These are phyloP conservation scores for Acacia melanoxylon DNA, from an alignment of 306 rosid genomes.

Conservation along the genomic window DNA sequence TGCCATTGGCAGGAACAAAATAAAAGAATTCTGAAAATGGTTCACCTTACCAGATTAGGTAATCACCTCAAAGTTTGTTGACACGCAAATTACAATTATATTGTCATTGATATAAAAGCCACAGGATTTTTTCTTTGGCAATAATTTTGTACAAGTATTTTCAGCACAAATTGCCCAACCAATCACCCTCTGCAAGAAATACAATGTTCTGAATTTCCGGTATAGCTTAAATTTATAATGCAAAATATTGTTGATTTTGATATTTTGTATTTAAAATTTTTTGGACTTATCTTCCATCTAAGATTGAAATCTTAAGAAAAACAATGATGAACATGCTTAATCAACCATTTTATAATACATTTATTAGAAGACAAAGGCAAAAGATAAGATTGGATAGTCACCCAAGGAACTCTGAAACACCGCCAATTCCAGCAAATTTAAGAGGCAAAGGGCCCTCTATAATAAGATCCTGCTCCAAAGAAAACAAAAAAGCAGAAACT, in stretches of 20 bases:
- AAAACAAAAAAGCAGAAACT: constrained; percentile 17
- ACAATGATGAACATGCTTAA: neutral
- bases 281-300: neutral
- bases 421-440: constrained; percentile 90
- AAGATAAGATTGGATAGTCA: constrained; percentile 33
- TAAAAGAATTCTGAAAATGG: neutral
- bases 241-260: neutral
- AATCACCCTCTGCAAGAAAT: constrained; percentile 1
- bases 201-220: neutral
- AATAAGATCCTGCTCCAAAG: constrained; percentile 73
- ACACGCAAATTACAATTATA: neutral
- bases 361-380: constrained; percentile 7
- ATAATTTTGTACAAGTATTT: constrained; percentile 17
- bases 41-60: neutral
- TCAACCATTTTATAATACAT: constrained; percentile 9
- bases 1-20: neutral
- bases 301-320: constrained; percentile 7
- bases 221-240: neutral
- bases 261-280: neutral
- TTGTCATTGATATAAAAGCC: neutral
- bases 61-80: constrained; percentile 2
- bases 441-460: constrained; percentile 86
- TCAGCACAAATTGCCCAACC: constrained; percentile 1
- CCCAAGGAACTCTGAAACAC: constrained; percentile 93
- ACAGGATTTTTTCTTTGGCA: neutral